These are phyloP conservation scores for Prunus campanulata DNA, from an alignment of 306 rosid genomes.

Conservation along the genomic window DNA sequence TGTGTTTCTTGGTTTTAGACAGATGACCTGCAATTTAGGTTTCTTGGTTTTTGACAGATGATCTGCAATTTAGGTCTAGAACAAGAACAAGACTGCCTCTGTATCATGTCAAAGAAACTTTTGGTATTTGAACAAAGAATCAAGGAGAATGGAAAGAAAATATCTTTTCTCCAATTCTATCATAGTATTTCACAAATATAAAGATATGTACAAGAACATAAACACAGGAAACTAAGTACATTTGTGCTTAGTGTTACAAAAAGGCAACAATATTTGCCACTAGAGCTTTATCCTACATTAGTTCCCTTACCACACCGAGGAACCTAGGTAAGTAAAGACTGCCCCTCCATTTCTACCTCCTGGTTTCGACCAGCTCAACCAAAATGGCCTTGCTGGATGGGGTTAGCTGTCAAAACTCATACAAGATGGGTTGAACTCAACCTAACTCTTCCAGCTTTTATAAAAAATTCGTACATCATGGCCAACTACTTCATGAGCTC, in stretches of 20 bases:
- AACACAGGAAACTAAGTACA: constrained; percentile 47
- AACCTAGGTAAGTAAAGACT: constrained; percentile 29
- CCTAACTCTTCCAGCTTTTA: constrained; percentile 8
- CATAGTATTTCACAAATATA: constrained; percentile 46
- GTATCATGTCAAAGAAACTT: no score
- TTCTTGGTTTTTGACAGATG: neutral
- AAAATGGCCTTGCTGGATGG: constrained; percentile 32
- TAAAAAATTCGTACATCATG: neutral
- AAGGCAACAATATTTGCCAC: constrained; percentile 43
- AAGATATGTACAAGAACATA: constrained; percentile 45
- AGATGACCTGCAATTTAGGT: no score
- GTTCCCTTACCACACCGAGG: constrained; percentile 30
- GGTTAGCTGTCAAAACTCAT: constrained; percentile 33
- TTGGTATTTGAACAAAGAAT: neutral
- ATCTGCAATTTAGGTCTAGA: neutral
- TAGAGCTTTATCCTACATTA: constrained; percentile 33
- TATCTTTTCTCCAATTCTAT: constrained; percentile 34
- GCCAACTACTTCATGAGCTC: constrained; percentile 39
- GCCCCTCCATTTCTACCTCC: constrained; percentile 14
- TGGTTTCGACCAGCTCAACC: constrained; percentile 21
- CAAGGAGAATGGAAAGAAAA: neutral
- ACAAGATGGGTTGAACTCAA: constrained; percentile 29
- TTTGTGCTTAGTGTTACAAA: constrained; percentile 38
- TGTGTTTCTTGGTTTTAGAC: no score
- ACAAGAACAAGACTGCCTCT: no score